Base-by-base conservation (phyloP, 2,329 filamentous ascomycete species). In the Cytospora piceae region DNA sequence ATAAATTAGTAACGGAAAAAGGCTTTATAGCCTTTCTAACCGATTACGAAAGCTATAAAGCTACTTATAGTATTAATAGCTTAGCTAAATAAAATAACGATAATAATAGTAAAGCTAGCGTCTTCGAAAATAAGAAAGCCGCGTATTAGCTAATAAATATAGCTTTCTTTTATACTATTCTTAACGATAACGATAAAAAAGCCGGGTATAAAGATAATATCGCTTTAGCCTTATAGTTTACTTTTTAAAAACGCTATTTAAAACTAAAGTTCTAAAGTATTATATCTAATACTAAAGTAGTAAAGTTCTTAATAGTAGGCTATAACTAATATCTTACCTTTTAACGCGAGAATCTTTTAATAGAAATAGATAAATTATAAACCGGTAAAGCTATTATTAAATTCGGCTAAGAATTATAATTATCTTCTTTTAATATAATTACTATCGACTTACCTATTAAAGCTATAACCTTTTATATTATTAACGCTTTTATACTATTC, bases 391-490 rank as follows among this genome's bases (percentile, higher is more conserved):
- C 11, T 22, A 9, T 51, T 22, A 52, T 52, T 27, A 52, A 52
- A 15, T 52, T 52, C 14, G 12, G 24, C 7, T 24, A 27, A 52
- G 14, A 20, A 22, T 7, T 22, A 22, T 22, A 22, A 22, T 22
- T 22, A 22, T 24, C 11, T 4, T 51, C 11, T 3, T n/a, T 51
- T 51, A 51, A n/a, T 6, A 22, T 12, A 1, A 8, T 51, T 51
- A 51, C 6, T 5, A 5, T 51, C 6, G 4, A 22, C 5, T 29
- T 29, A 29, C 27, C 5, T 29, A 29, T 29, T 5, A 29, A 5
- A 29, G 27, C 27, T 29, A 51, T 51, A 31, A 31, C 15, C 11
- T 55, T 55, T 31, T 55, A 54, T 54, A 55, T 55, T 17, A 55
- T 55, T 34, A 34, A 55, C n/a, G 9, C 53, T 11, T 22, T 34